Evolutionary conservation across 768 basidiomycete species (phyloP), one percentile per base, ranked within the genome.

Genomic region (Hericium alpestre): DNA sequence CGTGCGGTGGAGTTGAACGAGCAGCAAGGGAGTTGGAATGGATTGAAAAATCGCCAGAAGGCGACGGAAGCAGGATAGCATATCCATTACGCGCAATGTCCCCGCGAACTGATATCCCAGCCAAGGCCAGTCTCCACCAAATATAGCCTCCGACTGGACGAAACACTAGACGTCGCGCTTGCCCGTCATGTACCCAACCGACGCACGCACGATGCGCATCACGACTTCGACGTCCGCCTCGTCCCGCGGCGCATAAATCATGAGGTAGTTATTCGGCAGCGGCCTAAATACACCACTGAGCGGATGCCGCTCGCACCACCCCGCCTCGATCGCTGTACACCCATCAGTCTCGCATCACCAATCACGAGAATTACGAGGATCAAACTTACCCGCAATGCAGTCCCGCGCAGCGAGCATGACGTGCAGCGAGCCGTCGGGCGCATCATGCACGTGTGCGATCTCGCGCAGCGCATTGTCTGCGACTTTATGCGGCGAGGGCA

Each of bases 291-390:
- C 49, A 23, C 49, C 16, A 15, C 22, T 62, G 18, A 66, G 41
- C 15, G 65, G 64, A 52, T 70, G 68, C 13, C 68, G 54, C 52
- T 70, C 64, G 16, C 63, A 68, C 66, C 69, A 69, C 25, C 67
- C 66, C 10, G 57, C 49, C 40, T 66, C 66, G 51, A 67, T 65
- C 4, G 63, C 66, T 67, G 39, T 65, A 63, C 16, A 2, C 10
- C 41, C 15, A 43, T 15, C 40, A 41, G n/a, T n/a, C 12, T 43
- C 41, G 10, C 15, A 6, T 43, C 41, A 43, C 5, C 13, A 15
- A 43, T 13, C 41, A 5, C 1, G 16, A 13, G 16, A 43, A 20
- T 13, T 1, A 20, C 41, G 13, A 12, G n/a, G n/a, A 20, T 6
- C 41, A 43, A 7, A 12, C 41, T 8, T 4, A 43, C 41, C 41